Conservation (phyloP, 2,329 filamentous ascomycete genomes). For the Cadophora sp. region DNA sequence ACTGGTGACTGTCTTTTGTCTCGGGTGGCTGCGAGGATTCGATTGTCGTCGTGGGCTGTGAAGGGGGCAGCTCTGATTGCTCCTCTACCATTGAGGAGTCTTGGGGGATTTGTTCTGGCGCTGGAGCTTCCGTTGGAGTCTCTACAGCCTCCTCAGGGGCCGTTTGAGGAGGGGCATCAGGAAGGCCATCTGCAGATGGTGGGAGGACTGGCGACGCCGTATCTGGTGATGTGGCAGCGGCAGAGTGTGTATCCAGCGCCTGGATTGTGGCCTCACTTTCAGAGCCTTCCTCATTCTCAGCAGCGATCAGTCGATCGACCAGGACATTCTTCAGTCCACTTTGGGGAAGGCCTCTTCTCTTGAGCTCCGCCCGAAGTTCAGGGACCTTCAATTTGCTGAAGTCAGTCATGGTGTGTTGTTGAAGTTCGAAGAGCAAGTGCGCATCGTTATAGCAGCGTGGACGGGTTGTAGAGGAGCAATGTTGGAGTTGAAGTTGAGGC, state of each 20-base stretch:
- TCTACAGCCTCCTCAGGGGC: slow-evolving; percentile 1
- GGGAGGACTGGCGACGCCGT: slow-evolving; percentile 33
- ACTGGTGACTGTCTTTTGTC: slow-evolving; percentile 26
- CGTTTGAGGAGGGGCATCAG: slow-evolving; percentile 25
- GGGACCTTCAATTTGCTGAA: slow-evolving; percentile 72
- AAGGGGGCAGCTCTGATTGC: background rate
- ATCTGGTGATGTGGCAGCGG: slow-evolving; percentile 38
- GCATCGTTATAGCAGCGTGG: slow-evolving; percentile 27
- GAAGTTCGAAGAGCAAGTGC: slow-evolving; percentile 23
- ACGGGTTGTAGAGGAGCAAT: background rate
- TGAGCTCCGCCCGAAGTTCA: slow-evolving; percentile 78
- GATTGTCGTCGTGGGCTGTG: slow-evolving; percentile 29
- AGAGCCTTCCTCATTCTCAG: slow-evolving; percentile 48
- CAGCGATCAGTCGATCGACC: slow-evolving; percentile 65
- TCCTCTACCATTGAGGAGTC: background rate
- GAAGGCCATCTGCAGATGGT: slow-evolving; percentile 24
- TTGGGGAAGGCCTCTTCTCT: slow-evolving; percentile 71
- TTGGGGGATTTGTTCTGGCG: slow-evolving; percentile 1
- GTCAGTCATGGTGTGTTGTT: slow-evolving; percentile 52
- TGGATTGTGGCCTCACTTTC: slow-evolving; percentile 44
- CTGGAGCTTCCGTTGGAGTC: background rate
- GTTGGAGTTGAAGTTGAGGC: background rate
- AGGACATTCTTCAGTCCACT: slow-evolving; percentile 76
- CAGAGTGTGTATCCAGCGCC: slow-evolving; percentile 34
- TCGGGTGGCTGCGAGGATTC: slow-evolving; percentile 32